Evolutionary conservation across 495 filamentous ascomycete genomes (phyloP).

Genomic region (Cudoniella acicularis): DNA sequence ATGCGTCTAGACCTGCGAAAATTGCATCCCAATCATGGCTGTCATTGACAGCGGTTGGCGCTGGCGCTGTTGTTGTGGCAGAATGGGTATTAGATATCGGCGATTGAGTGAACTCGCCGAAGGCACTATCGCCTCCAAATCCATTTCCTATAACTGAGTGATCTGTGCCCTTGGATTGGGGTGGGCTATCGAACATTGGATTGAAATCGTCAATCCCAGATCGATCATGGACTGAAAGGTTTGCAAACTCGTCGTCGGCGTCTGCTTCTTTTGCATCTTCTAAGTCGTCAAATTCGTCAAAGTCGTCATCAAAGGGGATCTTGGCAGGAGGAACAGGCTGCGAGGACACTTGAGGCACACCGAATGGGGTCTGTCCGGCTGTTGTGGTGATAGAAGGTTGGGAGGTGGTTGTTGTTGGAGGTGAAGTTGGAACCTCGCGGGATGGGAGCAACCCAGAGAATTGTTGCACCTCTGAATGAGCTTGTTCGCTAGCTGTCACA

Average conservation of each 20-base stretch:
- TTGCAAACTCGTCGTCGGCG: slow-evolving; percentile 82
- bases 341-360: slow-evolving; percentile 15
- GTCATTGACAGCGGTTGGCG: slow-evolving; percentile 29
- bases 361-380: slow-evolving; percentile 21
- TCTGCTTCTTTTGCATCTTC: slow-evolving; percentile 87
- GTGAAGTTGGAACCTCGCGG: slow-evolving; percentile 56
- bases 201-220: slow-evolving; percentile 64
- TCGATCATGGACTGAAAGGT: slow-evolving; percentile 42
- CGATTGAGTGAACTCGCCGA: slow-evolving; percentile 22
- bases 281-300: slow-evolving; percentile 86
- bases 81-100: slow-evolving; percentile 6
- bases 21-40: slow-evolving; percentile 94
- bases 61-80: slow-evolving; percentile 21
- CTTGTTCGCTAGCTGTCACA: slow-evolving; percentile 45
- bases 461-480: slow-evolving; percentile 32
- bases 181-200: slow-evolving; percentile 57
- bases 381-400: slow-evolving; percentile 21
- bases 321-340: slow-evolving; percentile 36
- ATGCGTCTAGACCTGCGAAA: slow-evolving; percentile 71
- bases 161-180: slow-evolving; percentile 23
- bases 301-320: slow-evolving; percentile 66
- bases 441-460: slow-evolving; percentile 63
- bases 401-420: slow-evolving; percentile 20
- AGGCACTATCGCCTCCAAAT: slow-evolving; percentile 21
- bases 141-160: slow-evolving; percentile 35